Evolutionary conservation across 371 early-diverging fungal genomes (phyloP).

Genomic region (Actinomortierella wolfii): DNA sequence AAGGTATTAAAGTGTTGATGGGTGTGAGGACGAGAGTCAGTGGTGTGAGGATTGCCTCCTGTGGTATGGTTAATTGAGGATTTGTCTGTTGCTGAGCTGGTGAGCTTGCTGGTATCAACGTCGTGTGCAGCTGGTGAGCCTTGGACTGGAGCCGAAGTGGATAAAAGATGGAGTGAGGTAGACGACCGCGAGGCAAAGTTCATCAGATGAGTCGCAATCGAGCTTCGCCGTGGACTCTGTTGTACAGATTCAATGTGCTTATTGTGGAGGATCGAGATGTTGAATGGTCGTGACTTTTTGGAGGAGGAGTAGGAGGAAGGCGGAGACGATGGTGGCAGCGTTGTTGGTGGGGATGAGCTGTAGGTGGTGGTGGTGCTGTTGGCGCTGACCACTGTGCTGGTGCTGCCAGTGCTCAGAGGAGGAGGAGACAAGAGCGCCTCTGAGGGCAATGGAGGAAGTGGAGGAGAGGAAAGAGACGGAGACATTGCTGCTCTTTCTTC

Average conservation of each 20-base stretch:
- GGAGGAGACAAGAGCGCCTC: too few species aligned
- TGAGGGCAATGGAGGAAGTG: too few species aligned
- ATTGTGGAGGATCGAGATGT: conserved; percentile 13
- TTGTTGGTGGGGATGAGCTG: background rate
- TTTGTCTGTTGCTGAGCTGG: conserved; percentile 6
- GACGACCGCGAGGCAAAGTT: conserved; percentile 32
- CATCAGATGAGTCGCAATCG: conserved; percentile 40
- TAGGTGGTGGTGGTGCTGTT: background rate
- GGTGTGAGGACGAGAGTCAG: too few species aligned
- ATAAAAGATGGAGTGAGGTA: conserved; percentile 31
- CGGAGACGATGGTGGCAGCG: conserved; percentile 22
- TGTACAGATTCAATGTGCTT: conserved; percentile 1
- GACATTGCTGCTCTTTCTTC: conserved; percentile 3
- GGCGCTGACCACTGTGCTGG: too few species aligned
- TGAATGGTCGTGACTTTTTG: conserved; percentile 3
- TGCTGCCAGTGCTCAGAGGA: too few species aligned
- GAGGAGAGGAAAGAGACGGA: too few species aligned
- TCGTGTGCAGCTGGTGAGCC: background rate
- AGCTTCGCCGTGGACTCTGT: conserved; percentile 20
- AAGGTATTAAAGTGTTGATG: too few species aligned
- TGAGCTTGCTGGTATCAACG: conserved; percentile 1
- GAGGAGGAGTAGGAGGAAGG: too few species aligned
- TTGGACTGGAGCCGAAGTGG: conserved; percentile 28
- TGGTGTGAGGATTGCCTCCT: too few species aligned
- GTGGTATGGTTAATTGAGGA: conserved; percentile 8